Conservation (phyloP, 768 basidiomycete genomes). For the Termitomyces sp. region DNA sequence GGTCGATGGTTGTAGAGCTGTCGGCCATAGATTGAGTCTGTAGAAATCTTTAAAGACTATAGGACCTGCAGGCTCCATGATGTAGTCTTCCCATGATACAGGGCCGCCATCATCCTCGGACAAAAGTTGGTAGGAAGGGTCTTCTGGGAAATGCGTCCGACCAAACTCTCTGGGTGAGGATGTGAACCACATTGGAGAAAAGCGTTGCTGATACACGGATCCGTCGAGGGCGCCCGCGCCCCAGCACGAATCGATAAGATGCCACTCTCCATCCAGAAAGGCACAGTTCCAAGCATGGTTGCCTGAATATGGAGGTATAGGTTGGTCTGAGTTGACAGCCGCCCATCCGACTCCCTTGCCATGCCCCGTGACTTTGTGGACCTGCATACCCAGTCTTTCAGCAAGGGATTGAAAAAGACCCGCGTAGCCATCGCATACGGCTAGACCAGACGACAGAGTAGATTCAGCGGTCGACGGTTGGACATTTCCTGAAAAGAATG, state of each 20-base stretch:
- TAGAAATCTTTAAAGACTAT: constrained; percentile 33
- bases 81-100: constrained; percentile 43
- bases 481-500: constrained; percentile 43
- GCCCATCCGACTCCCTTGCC: constrained; percentile 45
- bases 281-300: constrained; percentile 51
- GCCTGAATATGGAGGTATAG: constrained; percentile 32
- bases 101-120: constrained; percentile 35
- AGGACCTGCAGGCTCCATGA: constrained; percentile 37
- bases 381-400: constrained; percentile 36
- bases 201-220: constrained; percentile 29
- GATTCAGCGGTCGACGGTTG: constrained; percentile 32
- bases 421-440: constrained; percentile 49
- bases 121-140: constrained; percentile 40
- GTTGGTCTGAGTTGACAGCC: constrained; percentile 28
- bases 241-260: constrained; percentile 46
- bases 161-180: constrained; percentile 41
- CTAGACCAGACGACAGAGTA: constrained; percentile 39
- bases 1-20: constrained; percentile 32
- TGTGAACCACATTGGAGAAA: constrained; percentile 40
- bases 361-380: constrained; percentile 39
- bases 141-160: constrained; percentile 40
- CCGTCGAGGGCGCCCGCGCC: constrained; percentile 42
- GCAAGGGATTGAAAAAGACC: constrained; percentile 40
- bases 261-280: constrained; percentile 42
- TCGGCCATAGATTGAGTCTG: constrained; percentile 28